Percentiles rank a stretch among this genome's conserved stretches.
Conservation (phyloP, 1,284 basidiomycete species). For the Thecaphora frezii region DNA sequence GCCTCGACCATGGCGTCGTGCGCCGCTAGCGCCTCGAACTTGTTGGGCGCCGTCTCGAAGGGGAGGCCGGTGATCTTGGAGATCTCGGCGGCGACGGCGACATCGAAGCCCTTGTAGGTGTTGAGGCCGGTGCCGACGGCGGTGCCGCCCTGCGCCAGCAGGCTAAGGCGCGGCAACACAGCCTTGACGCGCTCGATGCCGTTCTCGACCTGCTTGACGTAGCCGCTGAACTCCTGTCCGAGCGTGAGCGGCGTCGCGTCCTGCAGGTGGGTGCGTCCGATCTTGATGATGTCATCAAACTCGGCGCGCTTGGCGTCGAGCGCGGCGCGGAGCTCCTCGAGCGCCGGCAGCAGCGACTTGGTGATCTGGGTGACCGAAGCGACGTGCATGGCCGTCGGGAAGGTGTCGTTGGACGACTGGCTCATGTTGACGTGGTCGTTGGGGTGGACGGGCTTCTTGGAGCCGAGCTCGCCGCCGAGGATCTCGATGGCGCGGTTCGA, state of each 20-base stretch:
- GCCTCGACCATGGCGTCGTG: conserved; percentile 98
- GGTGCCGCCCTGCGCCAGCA: conserved; percentile 95
- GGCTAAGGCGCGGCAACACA: conserved; percentile 81
- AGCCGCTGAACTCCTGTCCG: conserved; percentile 98
- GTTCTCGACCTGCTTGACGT: conserved; percentile 90
- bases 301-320: conserved; percentile 76
- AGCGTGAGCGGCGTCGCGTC: conserved; percentile 97
- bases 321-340: conserved; percentile 79
- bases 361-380: conserved; percentile 89
- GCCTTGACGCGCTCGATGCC: conserved; percentile 83
- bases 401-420: conserved; percentile 98
- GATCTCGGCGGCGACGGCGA: conserved; percentile 88
- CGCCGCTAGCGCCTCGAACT: conserved; percentile 96
- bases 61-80: conserved; percentile 84
- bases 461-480: conserved; percentile 90
- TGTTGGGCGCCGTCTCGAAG: conserved; percentile 97
- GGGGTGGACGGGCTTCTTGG: conserved; percentile 96
- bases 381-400: conserved; percentile 99
- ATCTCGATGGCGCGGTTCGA: conserved; percentile 97
- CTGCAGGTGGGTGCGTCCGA: conserved; percentile 93
- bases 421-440: conserved; percentile 99
- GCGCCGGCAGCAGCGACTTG: conserved; percentile 78
- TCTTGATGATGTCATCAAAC: conserved; percentile 77
- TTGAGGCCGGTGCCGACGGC: conserved; percentile 96
- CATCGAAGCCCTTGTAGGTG: conserved; percentile 94